Evolutionary conservation across 768 basidiomycete species (phyloP).

Genomic region (Calocybe indica): DNA sequence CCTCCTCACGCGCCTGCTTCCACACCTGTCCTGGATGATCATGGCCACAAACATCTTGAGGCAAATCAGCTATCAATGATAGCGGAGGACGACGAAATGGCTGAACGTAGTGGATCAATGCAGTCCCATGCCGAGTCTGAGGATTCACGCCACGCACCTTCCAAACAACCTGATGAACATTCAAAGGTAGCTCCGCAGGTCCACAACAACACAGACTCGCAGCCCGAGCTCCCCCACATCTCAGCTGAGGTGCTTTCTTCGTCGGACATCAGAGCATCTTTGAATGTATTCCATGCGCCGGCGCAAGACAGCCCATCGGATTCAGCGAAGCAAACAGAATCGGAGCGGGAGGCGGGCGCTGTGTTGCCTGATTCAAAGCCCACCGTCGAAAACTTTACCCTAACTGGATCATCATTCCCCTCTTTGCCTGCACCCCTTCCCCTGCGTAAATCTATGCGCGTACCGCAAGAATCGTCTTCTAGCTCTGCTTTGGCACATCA

Average conservation of each 20-base stretch:
- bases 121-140: too few relatives aligned
- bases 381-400: neutral
- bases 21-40: conserved; percentile 16
- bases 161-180: conserved; percentile 7
- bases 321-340: too few relatives aligned
- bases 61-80: conserved; percentile 60
- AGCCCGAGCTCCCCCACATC: too few relatives aligned
- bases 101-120: conserved; percentile 28
- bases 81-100: conserved; percentile 62
- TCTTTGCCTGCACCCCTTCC: conserved; percentile 65
- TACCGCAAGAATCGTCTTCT: conserved; percentile 36
- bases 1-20: conserved; percentile 20
- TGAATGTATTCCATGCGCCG: too few relatives aligned
- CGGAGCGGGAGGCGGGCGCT: too few relatives aligned
- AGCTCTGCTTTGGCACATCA: conserved; percentile 8
- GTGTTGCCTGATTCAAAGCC: neutral
- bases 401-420: conserved; percentile 38
- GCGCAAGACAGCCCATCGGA: too few relatives aligned
- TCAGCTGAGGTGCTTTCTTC: too few relatives aligned
- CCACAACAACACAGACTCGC: too few relatives aligned
- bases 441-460: conserved; percentile 60
- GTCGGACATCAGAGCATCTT: too few relatives aligned
- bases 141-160: conserved; percentile 1
- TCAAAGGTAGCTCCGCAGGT: too few relatives aligned
- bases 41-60: conserved; percentile 31